Evolutionary conservation across 2,329 filamentous ascomycete genomes (phyloP).

Genomic region (Neocatenulostroma microsporum): DNA sequence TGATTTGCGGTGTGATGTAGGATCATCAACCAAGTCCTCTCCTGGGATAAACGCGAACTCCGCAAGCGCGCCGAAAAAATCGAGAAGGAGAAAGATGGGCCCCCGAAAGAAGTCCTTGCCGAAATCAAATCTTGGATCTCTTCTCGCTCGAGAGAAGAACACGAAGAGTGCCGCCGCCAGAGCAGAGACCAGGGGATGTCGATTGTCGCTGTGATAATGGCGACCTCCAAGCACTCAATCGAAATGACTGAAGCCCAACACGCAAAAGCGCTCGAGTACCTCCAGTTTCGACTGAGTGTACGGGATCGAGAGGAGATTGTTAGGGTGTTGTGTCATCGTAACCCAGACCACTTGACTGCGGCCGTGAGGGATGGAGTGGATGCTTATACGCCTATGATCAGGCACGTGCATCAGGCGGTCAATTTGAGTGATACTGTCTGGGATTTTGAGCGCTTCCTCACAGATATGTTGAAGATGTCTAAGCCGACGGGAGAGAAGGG

Average conservation of each 20-base stretch:
- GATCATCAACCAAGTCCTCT: slow-evolving; percentile 64
- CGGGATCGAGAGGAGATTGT: slow-evolving; percentile 67
- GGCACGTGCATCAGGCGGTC: slow-evolving; percentile 61
- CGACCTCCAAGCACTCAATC: slow-evolving; percentile 38
- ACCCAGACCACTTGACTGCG: slow-evolving; percentile 65
- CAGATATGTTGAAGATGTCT: slow-evolving; percentile 58
- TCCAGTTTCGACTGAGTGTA: slow-evolving; percentile 61
- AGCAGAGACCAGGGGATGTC: slow-evolving; percentile 52
- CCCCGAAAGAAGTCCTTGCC: slow-evolving; percentile 53
- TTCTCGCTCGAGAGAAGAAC: slow-evolving; percentile 45
- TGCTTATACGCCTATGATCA: slow-evolving; percentile 68
- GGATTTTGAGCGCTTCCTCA: slow-evolving; percentile 60
- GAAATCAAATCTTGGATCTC: slow-evolving; percentile 52
- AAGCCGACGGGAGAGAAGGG: slow-evolving; percentile 27
- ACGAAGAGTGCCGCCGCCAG: slow-evolving; percentile 50
- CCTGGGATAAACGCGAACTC: slow-evolving; percentile 66
- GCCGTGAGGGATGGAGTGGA: slow-evolving; percentile 56
- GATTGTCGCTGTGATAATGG: slow-evolving; percentile 60
- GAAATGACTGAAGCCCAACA: slow-evolving; percentile 55
- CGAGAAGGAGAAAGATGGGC: slow-evolving; percentile 53
- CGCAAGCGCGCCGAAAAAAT: slow-evolving; percentile 57
- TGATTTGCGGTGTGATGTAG: slow-evolving; percentile 32
- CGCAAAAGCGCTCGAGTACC: slow-evolving; percentile 58
- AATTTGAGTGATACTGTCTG: slow-evolving; percentile 62
- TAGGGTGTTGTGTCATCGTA: slow-evolving; percentile 57